Percentiles rank a stretch among this genome's conserved stretches.
These are phyloP conservation scores for Prunus padus DNA, from an alignment of 306 rosid genomes.

Conservation along the genomic window DNA sequence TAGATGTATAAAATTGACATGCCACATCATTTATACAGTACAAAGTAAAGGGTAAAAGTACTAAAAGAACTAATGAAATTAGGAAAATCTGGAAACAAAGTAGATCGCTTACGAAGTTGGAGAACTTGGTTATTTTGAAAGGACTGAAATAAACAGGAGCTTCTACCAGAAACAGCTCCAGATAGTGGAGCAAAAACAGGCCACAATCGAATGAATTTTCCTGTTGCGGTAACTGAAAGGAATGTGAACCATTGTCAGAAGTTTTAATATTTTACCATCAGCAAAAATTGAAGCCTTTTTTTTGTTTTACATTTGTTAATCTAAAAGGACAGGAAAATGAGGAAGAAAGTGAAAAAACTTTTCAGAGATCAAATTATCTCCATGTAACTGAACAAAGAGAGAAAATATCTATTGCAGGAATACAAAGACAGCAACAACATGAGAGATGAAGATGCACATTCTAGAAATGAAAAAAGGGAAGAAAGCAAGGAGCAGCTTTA, in stretches of 20 bases:
- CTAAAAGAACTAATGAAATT: not conserved
- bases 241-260: slow-evolving; percentile 20
- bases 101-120: slow-evolving; percentile 69
- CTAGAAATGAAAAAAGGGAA: too few species aligned
- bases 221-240: slow-evolving; percentile 86
- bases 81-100: slow-evolving; percentile 10
- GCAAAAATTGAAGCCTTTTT: not conserved
- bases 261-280: not conserved
- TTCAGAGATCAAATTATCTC: too few species aligned
- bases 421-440: not conserved
- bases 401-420: not conserved
- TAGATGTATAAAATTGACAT: not conserved
- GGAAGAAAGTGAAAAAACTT: not conserved
- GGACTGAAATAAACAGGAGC: slow-evolving; percentile 85
- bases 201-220: slow-evolving; percentile 94
- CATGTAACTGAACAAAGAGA: not conserved
- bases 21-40: not conserved
- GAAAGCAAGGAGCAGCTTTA: too few species aligned
- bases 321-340: not conserved
- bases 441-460: not conserved
- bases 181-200: slow-evolving; percentile 88
- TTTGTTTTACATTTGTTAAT: not conserved
- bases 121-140: slow-evolving; percentile 57
- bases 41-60: not conserved
- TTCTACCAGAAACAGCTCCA: slow-evolving; percentile 80